These are phyloP conservation scores for Tranzscheliella williamsii DNA, from an alignment of 1,284 basidiomycete species.

Conservation along the genomic window DNA sequence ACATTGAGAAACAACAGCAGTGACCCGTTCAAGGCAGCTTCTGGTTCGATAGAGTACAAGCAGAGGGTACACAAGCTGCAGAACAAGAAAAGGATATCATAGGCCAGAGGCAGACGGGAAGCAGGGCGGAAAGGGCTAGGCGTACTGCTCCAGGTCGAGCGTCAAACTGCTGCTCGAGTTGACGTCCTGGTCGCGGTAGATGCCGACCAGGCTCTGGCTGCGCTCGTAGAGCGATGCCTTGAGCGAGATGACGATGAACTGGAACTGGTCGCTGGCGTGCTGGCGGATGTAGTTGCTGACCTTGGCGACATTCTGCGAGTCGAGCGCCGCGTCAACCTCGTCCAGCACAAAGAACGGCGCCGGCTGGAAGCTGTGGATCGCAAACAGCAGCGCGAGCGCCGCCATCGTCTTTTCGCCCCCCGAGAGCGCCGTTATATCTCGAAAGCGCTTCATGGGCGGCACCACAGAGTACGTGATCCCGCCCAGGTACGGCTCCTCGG, in stretches of 20 bases:
- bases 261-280: constrained; percentile 69
- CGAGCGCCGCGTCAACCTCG: constrained; percentile 92
- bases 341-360: constrained; percentile 98
- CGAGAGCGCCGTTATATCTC: constrained; percentile 97
- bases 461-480: constrained; percentile 99
- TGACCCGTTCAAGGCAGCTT: too few relatives aligned
- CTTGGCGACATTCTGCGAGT: constrained; percentile 57
- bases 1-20: too few relatives aligned
- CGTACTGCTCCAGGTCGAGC: constrained; percentile 71
- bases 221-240: constrained; percentile 80
- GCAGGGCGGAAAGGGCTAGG: constrained; percentile 9
- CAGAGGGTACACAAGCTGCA: too few relatives aligned
- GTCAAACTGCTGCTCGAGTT: constrained; percentile 87
- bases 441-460: constrained; percentile 94
- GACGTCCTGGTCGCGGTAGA: constrained; percentile 88
- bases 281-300: constrained; percentile 57
- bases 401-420: constrained; percentile 99
- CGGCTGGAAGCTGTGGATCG: constrained; percentile 90
- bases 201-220: constrained; percentile 86
- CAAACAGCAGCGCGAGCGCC: constrained; percentile 89
- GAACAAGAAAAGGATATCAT: too few relatives aligned
- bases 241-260: constrained; percentile 95
- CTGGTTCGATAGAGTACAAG: too few relatives aligned
- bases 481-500: constrained; percentile 92
- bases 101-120: too few relatives aligned